A percentile compares a stretch with the other conserved stretches of the same genome.
These are phyloP conservation scores for Aspergillus terreus DNA, from an alignment of 2,329 filamentous ascomycete species.

Conservation along the genomic window DNA sequence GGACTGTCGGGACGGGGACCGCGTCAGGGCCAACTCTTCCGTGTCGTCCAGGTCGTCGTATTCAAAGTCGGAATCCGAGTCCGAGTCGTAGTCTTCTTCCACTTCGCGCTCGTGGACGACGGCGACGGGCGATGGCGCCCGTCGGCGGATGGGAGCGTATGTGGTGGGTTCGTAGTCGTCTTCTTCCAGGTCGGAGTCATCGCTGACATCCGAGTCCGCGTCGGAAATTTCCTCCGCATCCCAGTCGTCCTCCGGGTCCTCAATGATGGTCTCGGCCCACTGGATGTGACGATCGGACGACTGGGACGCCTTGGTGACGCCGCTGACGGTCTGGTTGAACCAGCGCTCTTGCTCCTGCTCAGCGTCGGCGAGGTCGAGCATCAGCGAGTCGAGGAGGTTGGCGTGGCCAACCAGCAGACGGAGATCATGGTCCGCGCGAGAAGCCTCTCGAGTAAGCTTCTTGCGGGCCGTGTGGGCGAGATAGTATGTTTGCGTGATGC, in stretches of 20 bases:
- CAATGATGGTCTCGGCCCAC: conserved; percentile 77
- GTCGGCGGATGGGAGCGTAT: conserved; percentile 22
- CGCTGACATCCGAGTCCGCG: conserved; percentile 52
- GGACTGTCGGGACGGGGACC: conserved; percentile 63
- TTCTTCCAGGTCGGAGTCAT: conserved; percentile 49
- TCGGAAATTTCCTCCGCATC: conserved; percentile 61
- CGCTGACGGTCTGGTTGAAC: conserved; percentile 94
- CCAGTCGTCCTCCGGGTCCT: conserved; percentile 70
- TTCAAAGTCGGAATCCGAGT: conserved; percentile 55
- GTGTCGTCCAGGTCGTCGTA: conserved; percentile 59
- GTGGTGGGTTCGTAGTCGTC: conserved; percentile 40
- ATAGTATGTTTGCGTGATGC: conserved; percentile 96
- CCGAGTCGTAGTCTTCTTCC: conserved; percentile 30
- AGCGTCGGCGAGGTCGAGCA: conserved; percentile 86
- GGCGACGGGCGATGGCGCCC: conserved; percentile 29
- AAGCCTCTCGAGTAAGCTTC: conserved; percentile 92
- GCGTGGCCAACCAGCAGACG: conserved; percentile 94
- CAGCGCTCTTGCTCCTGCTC: conserved; percentile 94
- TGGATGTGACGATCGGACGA: conserved; percentile 70
- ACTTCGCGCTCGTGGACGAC: conserved; percentile 28
- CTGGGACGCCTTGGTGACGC: conserved; percentile 53
- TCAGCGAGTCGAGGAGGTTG: conserved; percentile 93
- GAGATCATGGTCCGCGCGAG: conserved; percentile 87
- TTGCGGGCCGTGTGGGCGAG: conserved; percentile 92
- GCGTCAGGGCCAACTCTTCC: conserved; percentile 62